Base-by-base conservation (phyloP, 1,284 basidiomycete species). In the Ganoderma lingzhi region DNA sequence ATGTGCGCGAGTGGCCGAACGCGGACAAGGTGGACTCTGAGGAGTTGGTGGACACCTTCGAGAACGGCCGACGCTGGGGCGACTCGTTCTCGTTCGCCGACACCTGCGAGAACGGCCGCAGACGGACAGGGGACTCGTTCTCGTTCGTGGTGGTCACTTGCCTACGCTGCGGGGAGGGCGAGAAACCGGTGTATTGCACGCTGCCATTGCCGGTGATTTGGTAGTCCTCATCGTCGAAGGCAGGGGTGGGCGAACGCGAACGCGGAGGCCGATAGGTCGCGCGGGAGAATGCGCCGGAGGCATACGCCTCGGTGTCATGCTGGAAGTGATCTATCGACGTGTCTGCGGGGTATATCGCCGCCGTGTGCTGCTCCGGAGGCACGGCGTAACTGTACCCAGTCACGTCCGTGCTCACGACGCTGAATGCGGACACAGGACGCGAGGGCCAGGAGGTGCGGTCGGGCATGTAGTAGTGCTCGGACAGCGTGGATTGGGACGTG, bases 191-290 rank as follows among this genome's bases (percentile, higher is more conserved):
- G 73, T 88, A 85, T 70, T 90, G 87, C 32, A 87, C 77, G 67
- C 86, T 86, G 51, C 85, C 85, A 67, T 88, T 81, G 19, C 82
- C 86, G 8, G 87, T 84, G 37, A 90, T 82, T 68, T 84, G 83
- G 69, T 91, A 91, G 74, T 90, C 90, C 69, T 92, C 91, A 56
- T 92, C 89, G 58, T 91, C 91, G 15, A 86, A 85, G 8, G 88
- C 88, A 10, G 91, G 90, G 1, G 92, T 93, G 0, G 91, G 91
- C 3, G 92, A 93, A 30, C 91, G 87, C 28, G 91, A 93, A 63
- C 90, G 87, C 42, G 89, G 84, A 17, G 83, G 80, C 12, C 74
- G 80, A 72, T 84, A 85, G 4, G 83, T 79, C 23, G 84, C 79
- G n/a, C 85, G 86, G 12, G 87, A 82, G 73, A 85, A 80, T 66